A percentile compares a stretch with the other conserved stretches of the same genome.
Conservation (phyloP, 352 stramenopile genomes). For the Pilasporangium apinafurcum region DNA sequence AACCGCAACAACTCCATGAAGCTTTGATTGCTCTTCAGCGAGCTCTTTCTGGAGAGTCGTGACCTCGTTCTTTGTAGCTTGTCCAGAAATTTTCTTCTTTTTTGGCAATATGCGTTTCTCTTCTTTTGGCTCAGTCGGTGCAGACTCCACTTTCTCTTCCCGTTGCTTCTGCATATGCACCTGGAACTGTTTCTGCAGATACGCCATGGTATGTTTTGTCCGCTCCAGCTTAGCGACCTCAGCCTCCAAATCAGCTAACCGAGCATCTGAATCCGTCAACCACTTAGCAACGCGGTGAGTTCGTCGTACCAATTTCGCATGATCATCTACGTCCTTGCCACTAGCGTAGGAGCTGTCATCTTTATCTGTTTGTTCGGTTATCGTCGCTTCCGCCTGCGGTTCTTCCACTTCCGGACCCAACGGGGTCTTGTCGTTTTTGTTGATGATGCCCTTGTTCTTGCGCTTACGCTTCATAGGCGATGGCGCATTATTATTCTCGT, state of each 20-base stretch:
- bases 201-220: slow-evolving; percentile 25
- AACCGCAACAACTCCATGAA: neutral
- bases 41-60: slow-evolving; percentile 25
- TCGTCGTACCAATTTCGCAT: slow-evolving; percentile 8
- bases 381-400: neutral
- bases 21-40: slow-evolving; percentile 9
- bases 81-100: slow-evolving; percentile 3
- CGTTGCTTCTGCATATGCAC: no score
- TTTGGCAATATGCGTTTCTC: neutral
- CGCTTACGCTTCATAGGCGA: slow-evolving; percentile 16
- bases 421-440: slow-evolving; percentile 1
- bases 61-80: slow-evolving; percentile 5
- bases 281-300: slow-evolving; percentile 4
- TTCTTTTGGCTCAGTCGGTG: no score
- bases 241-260: slow-evolving; percentile 20
- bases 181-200: slow-evolving; percentile 17
- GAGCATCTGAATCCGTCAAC: slow-evolving; percentile 7
- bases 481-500: neutral
- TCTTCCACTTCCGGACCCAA: neutral
- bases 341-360: no score
- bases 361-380: neutral
- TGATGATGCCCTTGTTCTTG: slow-evolving; percentile 18
- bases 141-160: no score
- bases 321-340: slow-evolving; percentile 7
- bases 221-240: slow-evolving; percentile 26